Evolutionary conservation across 1,139 yeast genomes (phyloP), one percentile per base, ranked within the genome.

Genomic region (Candida sanyaensis): DNA sequence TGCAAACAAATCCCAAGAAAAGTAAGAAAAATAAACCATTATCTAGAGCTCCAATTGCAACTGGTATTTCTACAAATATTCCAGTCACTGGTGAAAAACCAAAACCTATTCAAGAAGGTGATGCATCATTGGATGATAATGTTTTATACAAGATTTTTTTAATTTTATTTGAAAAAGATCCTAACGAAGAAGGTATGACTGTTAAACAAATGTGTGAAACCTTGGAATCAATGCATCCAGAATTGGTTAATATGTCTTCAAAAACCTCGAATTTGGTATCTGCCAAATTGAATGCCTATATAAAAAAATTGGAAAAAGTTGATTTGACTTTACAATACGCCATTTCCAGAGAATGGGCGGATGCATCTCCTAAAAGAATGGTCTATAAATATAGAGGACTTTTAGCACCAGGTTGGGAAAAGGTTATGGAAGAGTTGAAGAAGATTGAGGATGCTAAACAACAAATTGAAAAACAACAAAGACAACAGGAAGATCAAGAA

Each of bases 281-380:
- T 56, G 96, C 96, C 11, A 88, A 88, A 61, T 71, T 88, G 57
- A 88, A 88, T 63, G 93, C 95, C 17, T 88, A 88, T 59, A 93
- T 87, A 42, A 88, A 88, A 62, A 77, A 91, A 57, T 89, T 87
- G 30, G 95, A 88, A 64, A 84, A 80, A 75, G 93, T 93, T 54
- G 95, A 87, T 62, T 75, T 82, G 53, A 78, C 81, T 43, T 73
- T 88, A 59, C 79, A 78, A 50, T 87, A 87, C 62, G 89, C 93
- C 24, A 69, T 88, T 45, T 84, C 90, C 2, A 78, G 96, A 67
- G 93, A 87, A 64, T 88, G 96, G 96, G 92, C 93, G 3, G 92
- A 86, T 64, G 89, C 92, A 12, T 83, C 89, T 5, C 96, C 96
- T 42, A 85, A 88, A 60, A 77, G 96, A 71, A 88, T 88, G 96